These are phyloP conservation scores for Eucalyptus regnans DNA, from an alignment of 345 rosid species.

Conservation along the genomic window DNA sequence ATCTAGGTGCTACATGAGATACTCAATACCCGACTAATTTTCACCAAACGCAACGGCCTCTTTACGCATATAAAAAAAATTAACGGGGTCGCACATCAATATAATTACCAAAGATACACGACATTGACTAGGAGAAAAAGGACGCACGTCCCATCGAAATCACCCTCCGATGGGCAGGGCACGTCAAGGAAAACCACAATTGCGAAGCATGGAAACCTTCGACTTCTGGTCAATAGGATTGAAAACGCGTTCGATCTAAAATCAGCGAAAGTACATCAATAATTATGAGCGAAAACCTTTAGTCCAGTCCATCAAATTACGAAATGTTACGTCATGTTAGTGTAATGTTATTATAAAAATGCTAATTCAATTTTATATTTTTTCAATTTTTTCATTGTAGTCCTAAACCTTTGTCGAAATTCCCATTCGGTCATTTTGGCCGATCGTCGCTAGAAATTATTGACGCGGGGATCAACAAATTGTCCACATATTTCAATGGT, in stretches of 20 bases:
- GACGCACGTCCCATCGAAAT: neutral
- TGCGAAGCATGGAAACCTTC: neutral
- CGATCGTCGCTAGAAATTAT: fast-evolving
- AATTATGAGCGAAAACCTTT: neutral
- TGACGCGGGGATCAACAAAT: no score
- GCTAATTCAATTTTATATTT: no score
- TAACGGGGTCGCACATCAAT: neutral
- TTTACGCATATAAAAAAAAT: neutral
- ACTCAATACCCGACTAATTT: neutral
- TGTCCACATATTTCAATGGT: fast-evolving
- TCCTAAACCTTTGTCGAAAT: neutral
- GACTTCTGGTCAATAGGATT: neutral
- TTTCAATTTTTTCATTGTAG: no score
- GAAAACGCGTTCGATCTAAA: neutral
- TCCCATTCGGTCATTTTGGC: neutral
- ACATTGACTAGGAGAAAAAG: neutral
- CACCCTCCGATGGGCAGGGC: neutral
- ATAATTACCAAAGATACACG: neutral
- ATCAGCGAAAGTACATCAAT: neutral
- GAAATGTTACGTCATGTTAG: no score
- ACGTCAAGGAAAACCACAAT: neutral
- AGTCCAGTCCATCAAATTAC: neutral
- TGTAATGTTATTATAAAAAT: neutral
- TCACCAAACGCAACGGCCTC: neutral
- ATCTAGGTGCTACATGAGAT: neutral